These are phyloP conservation scores for Fusarium napiforme DNA, from an alignment of 2,329 filamentous ascomycete species.

Conservation along the genomic window DNA sequence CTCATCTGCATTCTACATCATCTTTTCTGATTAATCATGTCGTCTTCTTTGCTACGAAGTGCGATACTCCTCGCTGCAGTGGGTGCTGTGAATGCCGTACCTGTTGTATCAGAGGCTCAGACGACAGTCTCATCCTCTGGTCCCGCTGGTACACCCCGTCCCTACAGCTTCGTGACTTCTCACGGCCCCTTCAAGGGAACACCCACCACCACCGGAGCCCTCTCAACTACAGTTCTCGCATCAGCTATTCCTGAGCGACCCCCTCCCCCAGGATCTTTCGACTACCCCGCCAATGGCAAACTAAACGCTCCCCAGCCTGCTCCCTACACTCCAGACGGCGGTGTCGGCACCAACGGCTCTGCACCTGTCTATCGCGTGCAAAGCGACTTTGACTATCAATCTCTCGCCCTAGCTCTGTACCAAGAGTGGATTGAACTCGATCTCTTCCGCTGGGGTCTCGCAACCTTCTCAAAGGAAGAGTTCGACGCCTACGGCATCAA, in stretches of 20 bases:
- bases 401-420: conserved; percentile 78
- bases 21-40: background rate
- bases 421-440: conserved; percentile 89
- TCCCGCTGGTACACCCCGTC: conserved; percentile 44
- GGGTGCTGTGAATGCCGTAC: conserved; percentile 43
- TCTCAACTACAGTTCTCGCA: conserved; percentile 67
- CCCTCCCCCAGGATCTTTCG: conserved; percentile 69
- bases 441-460: conserved; percentile 81
- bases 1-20: background rate
- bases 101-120: conserved; percentile 49
- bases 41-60: conserved; percentile 3
- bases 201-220: conserved; percentile 74
- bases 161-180: conserved; percentile 67
- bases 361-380: conserved; percentile 80
- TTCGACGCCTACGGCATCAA: conserved; percentile 76
- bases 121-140: conserved; percentile 50
- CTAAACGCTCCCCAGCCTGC: conserved; percentile 75
- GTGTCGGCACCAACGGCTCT: conserved; percentile 81
- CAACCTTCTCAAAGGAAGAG: conserved; percentile 73
- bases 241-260: conserved; percentile 68
- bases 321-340: conserved; percentile 78
- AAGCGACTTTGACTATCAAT: conserved; percentile 87
- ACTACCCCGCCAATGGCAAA: conserved; percentile 77
- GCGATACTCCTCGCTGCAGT: conserved; percentile 26
- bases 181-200: conserved; percentile 77